Evolutionary conservation across 2,329 filamentous ascomycete species (phyloP), one percentile per base, ranked within the genome.

Genomic region (Teratosphaeria destructans): DNA sequence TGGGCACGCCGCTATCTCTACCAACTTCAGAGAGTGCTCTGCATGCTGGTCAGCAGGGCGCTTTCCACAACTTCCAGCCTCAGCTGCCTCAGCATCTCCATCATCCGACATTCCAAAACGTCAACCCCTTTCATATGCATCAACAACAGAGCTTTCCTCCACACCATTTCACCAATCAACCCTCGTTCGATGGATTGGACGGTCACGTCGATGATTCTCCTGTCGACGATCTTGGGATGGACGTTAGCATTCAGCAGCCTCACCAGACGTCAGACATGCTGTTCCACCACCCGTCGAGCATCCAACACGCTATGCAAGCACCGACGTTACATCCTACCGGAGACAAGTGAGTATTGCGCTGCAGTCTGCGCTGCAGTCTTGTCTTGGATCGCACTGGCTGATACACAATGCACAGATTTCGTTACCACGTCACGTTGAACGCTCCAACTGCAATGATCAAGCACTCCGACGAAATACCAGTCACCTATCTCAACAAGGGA

Each of bases 401-500:
- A 73, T 62, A n/a, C 26, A 8, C n/a, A 10, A 11, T 23, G 11
- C 8, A 19, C 64, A 85, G 83, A 63, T 96, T 96, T 71, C 89
- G 94, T 49, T 97, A 90, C 71, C 89, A 94, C 71, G 87, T 90
- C 56, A 94, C 90, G 0, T 76, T 99, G 54, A 95, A 95, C 72
- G 93, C 94, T 1, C 91, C 93, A 3, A 99, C 94, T 0, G 94
- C 94, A 7, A 99, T 97, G 94, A 87, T 95, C 70, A 95, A 89
- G 73, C 86, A 91, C 62, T 76, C 85, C 1, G 88, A 95, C 61
- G 93, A 97, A 72, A 95, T 97, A 27, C 94, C 94, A 0, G 85
- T 97, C n/a, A 96, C 93, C 0, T 99, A 99, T 71, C 82, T 99
- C 19, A 99, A 99, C 77, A 97, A 97, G 75, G 92, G 93, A 27